Base-by-base conservation (phyloP, 352 stramenopile species). In the Pythium myriotylum region DNA sequence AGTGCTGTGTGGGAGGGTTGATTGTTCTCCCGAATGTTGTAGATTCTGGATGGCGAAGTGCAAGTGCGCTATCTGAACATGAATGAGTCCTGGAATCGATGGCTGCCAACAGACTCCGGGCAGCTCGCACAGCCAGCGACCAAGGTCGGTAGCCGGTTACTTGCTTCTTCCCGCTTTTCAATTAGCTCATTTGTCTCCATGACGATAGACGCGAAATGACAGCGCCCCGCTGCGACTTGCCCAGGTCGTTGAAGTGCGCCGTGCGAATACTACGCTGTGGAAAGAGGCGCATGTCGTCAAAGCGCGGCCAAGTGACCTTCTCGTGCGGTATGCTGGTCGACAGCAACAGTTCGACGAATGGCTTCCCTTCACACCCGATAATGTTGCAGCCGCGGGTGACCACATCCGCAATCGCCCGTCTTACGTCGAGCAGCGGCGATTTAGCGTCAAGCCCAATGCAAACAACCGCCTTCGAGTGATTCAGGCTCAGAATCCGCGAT, bases 21-120 rank as follows among this genome's bases (percentile, higher is more conserved):
- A 43, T 20, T 43, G 13, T 6, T 3, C 17, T 43, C n/a, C 7
- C 13, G 13, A 6, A 20, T 16, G 37, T 5, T 33, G 0, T 54
- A 91, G 75, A 70, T 91, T 20, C 50, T 72, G 19, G 72, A 89
- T 39, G 80, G 79, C 2, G 82, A 93, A 57, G 71, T 80, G 52
- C 77, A 77, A 19, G 62, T 95, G 41, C 81, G 82, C 20, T 93
- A 82, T 62, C 75, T 91, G 33, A 92, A 89, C 57, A 95, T 95
- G 86, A 84, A 95, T 65, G 72, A 86, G 37, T 58, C 71, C 32
- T 95, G 86, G 86, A 67, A 77, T 24, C 74, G 82, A 5, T 91
- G 86, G 81, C 26, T 93, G 35, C 74, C 77, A 12, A 10, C 79
- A 10, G 81, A 91, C 54, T 95, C 83, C 5, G 76, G 74, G 0